These are phyloP conservation scores for Kitagawia praeruptora DNA, from an alignment of 129 eudicot species.

Conservation along the genomic window DNA sequence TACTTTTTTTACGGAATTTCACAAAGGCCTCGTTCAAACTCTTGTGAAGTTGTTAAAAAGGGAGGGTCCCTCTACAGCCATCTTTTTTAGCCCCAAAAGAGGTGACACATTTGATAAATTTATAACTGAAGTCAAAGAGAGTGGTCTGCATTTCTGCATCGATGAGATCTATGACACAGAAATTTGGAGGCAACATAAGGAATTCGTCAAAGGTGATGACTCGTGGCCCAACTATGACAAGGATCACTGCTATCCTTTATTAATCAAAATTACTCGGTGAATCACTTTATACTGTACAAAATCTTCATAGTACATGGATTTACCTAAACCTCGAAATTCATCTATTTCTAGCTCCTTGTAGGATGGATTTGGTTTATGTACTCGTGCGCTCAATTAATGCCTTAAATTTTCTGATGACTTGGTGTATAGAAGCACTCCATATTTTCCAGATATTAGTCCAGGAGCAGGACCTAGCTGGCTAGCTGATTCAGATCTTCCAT, in stretches of 20 bases:
- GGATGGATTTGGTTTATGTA: not conserved
- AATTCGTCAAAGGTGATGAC: slow-evolving; percentile 28
- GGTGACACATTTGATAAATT: slow-evolving; percentile 58
- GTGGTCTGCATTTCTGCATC: slow-evolving; percentile 42
- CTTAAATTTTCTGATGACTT: not conserved
- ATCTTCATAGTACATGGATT: not conserved
- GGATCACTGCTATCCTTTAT: slow-evolving; percentile 88
- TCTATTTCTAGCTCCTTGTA: slow-evolving; percentile 3
- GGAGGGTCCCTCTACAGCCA: slow-evolving; percentile 69
- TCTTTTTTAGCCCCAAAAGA: slow-evolving; percentile 74
- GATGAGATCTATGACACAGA: slow-evolving; percentile 62
- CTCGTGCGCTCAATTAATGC: not conserved
- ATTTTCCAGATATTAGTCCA: not conserved
- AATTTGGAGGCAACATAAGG: slow-evolving; percentile 47
- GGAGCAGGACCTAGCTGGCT: not conserved
- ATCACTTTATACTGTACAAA: not conserved
- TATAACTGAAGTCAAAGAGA: slow-evolving; percentile 37
- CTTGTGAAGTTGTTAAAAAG: slow-evolving; percentile 57
- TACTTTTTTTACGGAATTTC: slow-evolving; percentile 74
- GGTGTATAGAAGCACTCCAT: not conserved
- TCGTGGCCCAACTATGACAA: slow-evolving; percentile 83
- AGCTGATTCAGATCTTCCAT: not conserved
- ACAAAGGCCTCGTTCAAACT: slow-evolving; percentile 62
- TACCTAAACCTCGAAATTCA: not conserved
- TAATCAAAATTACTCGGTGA: slow-evolving; percentile 48